Evolutionary conservation across 2,329 filamentous ascomycete species (phyloP).

Genomic region (Decorospora gaudefroyi): DNA sequence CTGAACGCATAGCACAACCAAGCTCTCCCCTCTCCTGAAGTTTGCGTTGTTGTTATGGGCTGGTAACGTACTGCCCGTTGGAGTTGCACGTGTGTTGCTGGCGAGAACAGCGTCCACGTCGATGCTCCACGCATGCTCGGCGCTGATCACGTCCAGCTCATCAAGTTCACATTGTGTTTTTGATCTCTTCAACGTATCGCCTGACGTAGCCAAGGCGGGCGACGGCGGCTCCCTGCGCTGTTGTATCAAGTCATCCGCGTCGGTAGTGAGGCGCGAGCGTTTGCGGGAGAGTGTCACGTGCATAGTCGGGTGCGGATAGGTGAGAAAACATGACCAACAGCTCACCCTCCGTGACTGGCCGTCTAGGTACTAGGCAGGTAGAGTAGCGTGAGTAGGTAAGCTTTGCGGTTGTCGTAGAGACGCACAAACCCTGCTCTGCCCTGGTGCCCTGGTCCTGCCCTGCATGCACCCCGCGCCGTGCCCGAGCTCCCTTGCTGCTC

Average conservation of each 20-base stretch:
- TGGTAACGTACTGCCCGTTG: slow-evolving; percentile 21
- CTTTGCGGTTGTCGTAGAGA: slow-evolving; percentile 30
- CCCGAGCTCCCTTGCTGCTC: too few relatives aligned
- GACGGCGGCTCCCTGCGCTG: slow-evolving; percentile 27
- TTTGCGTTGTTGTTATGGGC: slow-evolving; percentile 37
- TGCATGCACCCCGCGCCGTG: too few relatives aligned
- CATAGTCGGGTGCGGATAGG: too few relatives aligned
- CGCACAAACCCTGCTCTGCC: too few relatives aligned
- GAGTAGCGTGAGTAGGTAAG: too few relatives aligned
- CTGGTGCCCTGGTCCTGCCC: too few relatives aligned
- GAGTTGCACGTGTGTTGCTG: slow-evolving; percentile 29
- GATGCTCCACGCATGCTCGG: slow-evolving; percentile 40
- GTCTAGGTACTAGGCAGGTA: too few relatives aligned
- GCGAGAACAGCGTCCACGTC: slow-evolving; percentile 39
- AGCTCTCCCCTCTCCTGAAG: slow-evolving; percentile 24
- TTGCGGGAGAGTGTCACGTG: slow-evolving; percentile 39
- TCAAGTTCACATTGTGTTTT: slow-evolving; percentile 45
- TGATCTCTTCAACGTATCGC: slow-evolving; percentile 42
- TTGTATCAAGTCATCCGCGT: slow-evolving; percentile 31
- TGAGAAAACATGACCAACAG: too few relatives aligned
- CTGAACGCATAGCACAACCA: slow-evolving; percentile 42
- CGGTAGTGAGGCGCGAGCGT: slow-evolving; percentile 39
- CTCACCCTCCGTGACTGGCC: too few relatives aligned
- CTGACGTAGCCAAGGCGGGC: slow-evolving; percentile 22
- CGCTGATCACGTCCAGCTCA: slow-evolving; percentile 36